Evolutionary conservation across 192 early-diverging fungal genomes (phyloP).

Genomic region (Podila epicladia): DNA sequence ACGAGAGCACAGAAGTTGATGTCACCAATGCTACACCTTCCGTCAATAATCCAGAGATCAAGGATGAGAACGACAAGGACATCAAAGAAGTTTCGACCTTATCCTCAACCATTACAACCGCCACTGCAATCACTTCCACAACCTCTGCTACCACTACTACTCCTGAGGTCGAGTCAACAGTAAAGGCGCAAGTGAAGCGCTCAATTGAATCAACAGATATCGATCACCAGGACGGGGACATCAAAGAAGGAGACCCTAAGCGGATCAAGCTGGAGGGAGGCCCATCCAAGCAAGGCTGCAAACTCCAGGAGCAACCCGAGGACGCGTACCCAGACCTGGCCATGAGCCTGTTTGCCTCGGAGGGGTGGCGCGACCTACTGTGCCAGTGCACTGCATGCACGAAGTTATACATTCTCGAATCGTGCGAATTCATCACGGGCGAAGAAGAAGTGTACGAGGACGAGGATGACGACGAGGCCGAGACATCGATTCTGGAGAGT

Average conservation of each 20-base stretch:
- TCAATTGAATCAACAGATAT: slow-evolving; percentile 10
- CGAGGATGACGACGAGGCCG: slow-evolving; percentile 78
- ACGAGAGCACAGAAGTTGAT: slow-evolving; percentile 7
- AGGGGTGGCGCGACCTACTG: slow-evolving; percentile 78
- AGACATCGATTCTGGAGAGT: slow-evolving; percentile 77
- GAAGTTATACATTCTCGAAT: slow-evolving; percentile 53
- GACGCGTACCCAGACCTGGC: slow-evolving; percentile 52
- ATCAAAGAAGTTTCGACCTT: not conserved
- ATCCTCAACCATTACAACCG: not conserved
- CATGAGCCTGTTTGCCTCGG: slow-evolving; percentile 73
- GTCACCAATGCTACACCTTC: not conserved
- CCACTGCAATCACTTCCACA: slow-evolving; percentile 4
- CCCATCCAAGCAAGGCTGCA: slow-evolving; percentile 19
- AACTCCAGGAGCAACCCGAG: slow-evolving; percentile 26
- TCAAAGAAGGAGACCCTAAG: slow-evolving; percentile 25
- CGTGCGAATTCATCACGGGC: slow-evolving; percentile 62
- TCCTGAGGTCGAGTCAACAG: not conserved
- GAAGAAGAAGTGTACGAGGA: slow-evolving; percentile 80
- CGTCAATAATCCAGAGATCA: not conserved
- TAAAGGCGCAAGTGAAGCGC: slow-evolving; percentile 25
- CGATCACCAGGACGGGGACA: not conserved
- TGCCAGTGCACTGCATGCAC: slow-evolving; percentile 77
- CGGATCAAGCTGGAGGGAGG: slow-evolving; percentile 5
- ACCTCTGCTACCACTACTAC: not conserved
- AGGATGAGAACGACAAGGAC: not conserved